Evolutionary conservation across 1,284 basidiomycete species (phyloP).

Genomic region (Neonothopanus nambi): DNA sequence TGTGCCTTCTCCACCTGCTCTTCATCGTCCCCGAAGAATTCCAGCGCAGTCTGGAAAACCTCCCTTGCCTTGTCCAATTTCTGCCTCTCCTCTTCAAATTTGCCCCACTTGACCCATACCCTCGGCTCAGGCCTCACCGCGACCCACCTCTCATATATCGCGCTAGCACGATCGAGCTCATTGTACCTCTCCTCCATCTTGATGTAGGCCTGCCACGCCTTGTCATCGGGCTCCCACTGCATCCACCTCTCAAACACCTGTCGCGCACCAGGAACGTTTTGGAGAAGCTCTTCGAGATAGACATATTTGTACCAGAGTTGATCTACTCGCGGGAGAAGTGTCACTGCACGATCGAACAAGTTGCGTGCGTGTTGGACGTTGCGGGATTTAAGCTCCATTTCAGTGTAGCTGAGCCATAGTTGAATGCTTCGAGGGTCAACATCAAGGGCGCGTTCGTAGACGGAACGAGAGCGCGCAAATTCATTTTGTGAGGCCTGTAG

Average conservation of each 20-base stretch:
- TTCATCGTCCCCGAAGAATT: slow-evolving; percentile 97
- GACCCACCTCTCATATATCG: slow-evolving; percentile 95
- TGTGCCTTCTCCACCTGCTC: slow-evolving; percentile 98
- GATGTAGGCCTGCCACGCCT: slow-evolving; percentile 98
- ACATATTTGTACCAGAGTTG: slow-evolving; percentile 99
- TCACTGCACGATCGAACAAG: slow-evolving; percentile 95
- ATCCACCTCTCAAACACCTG: slow-evolving; percentile 99
- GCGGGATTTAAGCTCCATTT: slow-evolving; percentile 96
- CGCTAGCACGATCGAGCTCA: slow-evolving; percentile 89
- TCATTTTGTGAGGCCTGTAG: slow-evolving; percentile 93
- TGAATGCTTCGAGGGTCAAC: slow-evolving; percentile 89
- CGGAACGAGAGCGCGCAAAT: slow-evolving; percentile 88
- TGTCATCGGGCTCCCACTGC: slow-evolving; percentile 99
- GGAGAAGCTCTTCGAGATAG: slow-evolving; percentile 95
- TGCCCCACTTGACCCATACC: slow-evolving; percentile 97
- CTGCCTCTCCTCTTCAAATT: slow-evolving; percentile 93
- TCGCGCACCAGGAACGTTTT: slow-evolving; percentile 93
- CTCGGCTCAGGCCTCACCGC: slow-evolving; percentile 91
- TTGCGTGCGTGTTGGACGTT: slow-evolving; percentile 98
- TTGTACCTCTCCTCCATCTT: slow-evolving; percentile 94
- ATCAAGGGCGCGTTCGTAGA: slow-evolving; percentile 96
- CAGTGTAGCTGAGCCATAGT: slow-evolving; percentile 96
- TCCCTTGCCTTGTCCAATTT: slow-evolving; percentile 89
- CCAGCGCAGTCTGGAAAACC: slow-evolving; percentile 95
- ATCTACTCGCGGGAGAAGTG: slow-evolving; percentile 92